Conservation (phyloP, 106 monocot species). For the Phalaenopsis equestris region DNA sequence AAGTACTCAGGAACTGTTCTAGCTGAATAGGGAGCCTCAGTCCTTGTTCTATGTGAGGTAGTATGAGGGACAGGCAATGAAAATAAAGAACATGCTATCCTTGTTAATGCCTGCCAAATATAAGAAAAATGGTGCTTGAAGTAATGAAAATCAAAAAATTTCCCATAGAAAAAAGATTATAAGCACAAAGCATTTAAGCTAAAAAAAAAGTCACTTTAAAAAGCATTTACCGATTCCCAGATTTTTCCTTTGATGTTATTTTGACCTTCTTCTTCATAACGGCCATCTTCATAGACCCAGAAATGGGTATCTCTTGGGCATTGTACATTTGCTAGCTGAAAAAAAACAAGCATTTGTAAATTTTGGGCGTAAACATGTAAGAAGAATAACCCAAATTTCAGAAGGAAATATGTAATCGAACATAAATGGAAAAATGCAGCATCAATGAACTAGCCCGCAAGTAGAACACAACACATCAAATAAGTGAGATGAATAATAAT, state of each 20-base stretch:
- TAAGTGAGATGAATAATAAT: not conserved
- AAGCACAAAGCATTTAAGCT: not conserved
- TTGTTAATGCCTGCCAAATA: slow-evolving; percentile 51
- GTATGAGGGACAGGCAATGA: slow-evolving; percentile 75
- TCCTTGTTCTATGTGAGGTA: slow-evolving; percentile 22
- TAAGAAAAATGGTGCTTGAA: not conserved
- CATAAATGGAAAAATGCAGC: not conserved
- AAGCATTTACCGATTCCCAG: slow-evolving; percentile 65
- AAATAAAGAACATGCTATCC: slow-evolving; percentile 60
- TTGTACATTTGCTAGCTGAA: slow-evolving; percentile 81
- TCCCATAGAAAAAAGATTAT: not conserved
- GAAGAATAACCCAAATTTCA: not conserved
- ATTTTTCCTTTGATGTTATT: slow-evolving; percentile 90
- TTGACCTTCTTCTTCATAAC: slow-evolving; percentile 90
- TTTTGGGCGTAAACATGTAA: not conserved
- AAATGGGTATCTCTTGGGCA: slow-evolving; percentile 92
- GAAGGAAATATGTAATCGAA: not conserved
- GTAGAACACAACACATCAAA: not conserved
- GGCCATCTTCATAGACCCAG: slow-evolving; percentile 95
- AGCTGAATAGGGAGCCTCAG: slow-evolving; percentile 49
- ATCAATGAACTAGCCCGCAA: not conserved
- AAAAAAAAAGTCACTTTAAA: not conserved
- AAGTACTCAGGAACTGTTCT: slow-evolving; percentile 72
- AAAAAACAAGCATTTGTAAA: not conserved
- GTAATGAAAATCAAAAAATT: not conserved